Percentiles rank a stretch among this genome's conserved stretches.
phyloP scores from a whole-genome alignment of 2,329 filamentous ascomycete species.

The Stemphylium beticola region DNA sequence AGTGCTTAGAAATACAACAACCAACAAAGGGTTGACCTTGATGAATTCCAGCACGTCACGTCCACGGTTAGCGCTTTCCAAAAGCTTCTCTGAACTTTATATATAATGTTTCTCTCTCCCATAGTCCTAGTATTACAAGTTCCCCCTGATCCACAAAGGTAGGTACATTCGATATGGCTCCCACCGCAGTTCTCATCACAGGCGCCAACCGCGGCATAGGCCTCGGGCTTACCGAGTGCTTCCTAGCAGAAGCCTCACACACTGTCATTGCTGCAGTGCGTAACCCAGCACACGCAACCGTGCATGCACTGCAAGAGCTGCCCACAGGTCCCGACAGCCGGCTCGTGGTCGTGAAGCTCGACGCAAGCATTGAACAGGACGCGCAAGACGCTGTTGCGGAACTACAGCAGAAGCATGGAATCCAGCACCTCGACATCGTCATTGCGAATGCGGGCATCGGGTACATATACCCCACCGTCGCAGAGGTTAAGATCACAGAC shows the following conservation, averaged over 20 bases:
- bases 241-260: constrained; percentile 18
- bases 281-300: constrained; percentile 30
- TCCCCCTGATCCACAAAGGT: not conserved
- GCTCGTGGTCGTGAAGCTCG: constrained; percentile 18
- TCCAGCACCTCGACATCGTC: constrained; percentile 20
- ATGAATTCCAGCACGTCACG: no score
- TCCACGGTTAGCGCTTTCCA: not conserved
- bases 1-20: not conserved
- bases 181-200: constrained; percentile 1
- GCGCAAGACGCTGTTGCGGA: constrained; percentile 4
- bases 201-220: constrained; percentile 3
- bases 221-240: not conserved
- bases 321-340: constrained; percentile 13
- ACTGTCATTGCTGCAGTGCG: constrained; percentile 52
- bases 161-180: not conserved
- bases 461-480: constrained; percentile 4
- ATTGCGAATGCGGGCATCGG: constrained; percentile 11
- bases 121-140: not conserved
- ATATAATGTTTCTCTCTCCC: not conserved
- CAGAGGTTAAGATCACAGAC: not conserved
- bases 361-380: constrained; percentile 13
- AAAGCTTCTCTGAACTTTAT: not conserved
- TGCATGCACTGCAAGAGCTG: constrained; percentile 31
- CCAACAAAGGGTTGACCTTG: no score
- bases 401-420: constrained; percentile 8